phyloP scores from a whole-genome alignment of 768 basidiomycete genomes.

The Suillus decipiens region DNA sequence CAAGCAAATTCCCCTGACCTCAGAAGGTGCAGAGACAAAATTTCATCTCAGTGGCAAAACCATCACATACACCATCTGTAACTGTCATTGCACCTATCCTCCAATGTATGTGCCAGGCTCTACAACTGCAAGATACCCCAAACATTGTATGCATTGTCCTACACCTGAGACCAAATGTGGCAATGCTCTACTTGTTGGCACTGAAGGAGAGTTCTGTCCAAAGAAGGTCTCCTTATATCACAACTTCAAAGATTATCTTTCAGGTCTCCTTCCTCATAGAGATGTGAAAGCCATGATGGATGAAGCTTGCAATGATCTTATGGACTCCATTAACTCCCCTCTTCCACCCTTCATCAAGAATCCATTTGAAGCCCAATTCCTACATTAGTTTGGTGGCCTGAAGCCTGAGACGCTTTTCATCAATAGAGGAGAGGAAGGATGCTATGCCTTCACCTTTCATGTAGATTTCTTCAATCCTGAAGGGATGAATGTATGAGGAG shows the following conservation, averaged over 20 bases:
- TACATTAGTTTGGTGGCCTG: not conserved
- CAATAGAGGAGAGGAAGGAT: slow-evolving; percentile 20
- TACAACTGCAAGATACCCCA: not conserved
- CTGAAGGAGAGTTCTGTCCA: not conserved
- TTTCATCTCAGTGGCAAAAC: slow-evolving; percentile 5
- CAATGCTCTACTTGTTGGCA: not conserved
- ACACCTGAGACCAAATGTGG: slow-evolving; percentile 3
- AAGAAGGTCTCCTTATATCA: slow-evolving; percentile 10
- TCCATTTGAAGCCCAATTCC: slow-evolving; percentile 1
- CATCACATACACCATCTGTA: slow-evolving; percentile 5
- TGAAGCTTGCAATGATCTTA: not conserved
- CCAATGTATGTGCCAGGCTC: not conserved
- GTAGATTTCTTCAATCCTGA: slow-evolving; percentile 11
- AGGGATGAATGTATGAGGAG: not conserved
- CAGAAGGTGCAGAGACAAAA: not conserved
- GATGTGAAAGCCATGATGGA: slow-evolving; percentile 4
- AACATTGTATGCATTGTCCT: not conserved
- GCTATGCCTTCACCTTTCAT: slow-evolving; percentile 32
- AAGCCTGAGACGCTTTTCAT: slow-evolving; percentile 1
- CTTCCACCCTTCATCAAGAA: slow-evolving; percentile 12
- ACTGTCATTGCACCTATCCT: slow-evolving; percentile 9
- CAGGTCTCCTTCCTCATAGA: not conserved
- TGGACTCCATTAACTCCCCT: not conserved
- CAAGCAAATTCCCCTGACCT: slow-evolving; percentile 6
- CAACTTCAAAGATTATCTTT: slow-evolving; percentile 10